phyloP scores from a whole-genome alignment of 2,329 filamentous ascomycete genomes.

The Talaromyces sp. region DNA sequence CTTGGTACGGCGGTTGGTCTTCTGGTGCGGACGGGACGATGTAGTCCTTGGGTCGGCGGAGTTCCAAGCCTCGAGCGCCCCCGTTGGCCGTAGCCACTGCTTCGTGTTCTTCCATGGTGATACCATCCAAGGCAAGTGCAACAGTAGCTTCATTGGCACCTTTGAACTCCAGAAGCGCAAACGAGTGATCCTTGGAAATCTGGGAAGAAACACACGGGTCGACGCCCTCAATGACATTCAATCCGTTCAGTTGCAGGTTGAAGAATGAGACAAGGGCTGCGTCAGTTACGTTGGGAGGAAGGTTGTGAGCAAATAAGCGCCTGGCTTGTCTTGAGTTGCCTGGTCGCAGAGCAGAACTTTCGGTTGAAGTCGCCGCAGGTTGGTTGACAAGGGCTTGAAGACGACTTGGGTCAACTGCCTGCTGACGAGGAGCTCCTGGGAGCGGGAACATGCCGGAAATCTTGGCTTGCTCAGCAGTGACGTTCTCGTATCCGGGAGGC shows the following conservation, averaged over 20 bases:
- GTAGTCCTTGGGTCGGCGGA: conserved; percentile 92
- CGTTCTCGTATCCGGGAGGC: conserved; percentile 94
- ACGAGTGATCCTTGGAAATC: conserved; percentile 71
- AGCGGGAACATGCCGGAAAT: conserved; percentile 98
- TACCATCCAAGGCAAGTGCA: conserved; percentile 83
- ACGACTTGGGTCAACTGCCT: conserved; percentile 90
- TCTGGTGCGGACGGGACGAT: conserved; percentile 70
- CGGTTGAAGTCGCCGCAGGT: conserved; percentile 62
- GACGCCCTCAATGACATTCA: conserved; percentile 80
- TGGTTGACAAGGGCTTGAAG: conserved; percentile 95
- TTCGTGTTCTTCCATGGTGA: conserved; percentile 76
- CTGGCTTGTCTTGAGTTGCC: conserved; percentile 92
- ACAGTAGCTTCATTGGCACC: conserved; percentile 83
- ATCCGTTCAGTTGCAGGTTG: conserved; percentile 93
- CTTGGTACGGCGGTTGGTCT: conserved; percentile 70
- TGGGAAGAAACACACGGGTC: conserved; percentile 85
- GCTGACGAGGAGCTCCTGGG: conserved; percentile 88
- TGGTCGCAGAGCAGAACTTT: conserved; percentile 79
- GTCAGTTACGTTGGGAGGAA: conserved; percentile 70
- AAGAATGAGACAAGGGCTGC: conserved; percentile 80
- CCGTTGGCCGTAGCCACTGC: conserved; percentile 54
- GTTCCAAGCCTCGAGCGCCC: conserved; percentile 58
- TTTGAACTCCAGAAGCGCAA: conserved; percentile 90
- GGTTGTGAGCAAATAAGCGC: conserved; percentile 81
- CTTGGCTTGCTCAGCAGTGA: conserved; percentile 97